Evolutionary conservation across 371 early-diverging fungal species (phyloP).

Genomic region (Entomophthora muscae): DNA sequence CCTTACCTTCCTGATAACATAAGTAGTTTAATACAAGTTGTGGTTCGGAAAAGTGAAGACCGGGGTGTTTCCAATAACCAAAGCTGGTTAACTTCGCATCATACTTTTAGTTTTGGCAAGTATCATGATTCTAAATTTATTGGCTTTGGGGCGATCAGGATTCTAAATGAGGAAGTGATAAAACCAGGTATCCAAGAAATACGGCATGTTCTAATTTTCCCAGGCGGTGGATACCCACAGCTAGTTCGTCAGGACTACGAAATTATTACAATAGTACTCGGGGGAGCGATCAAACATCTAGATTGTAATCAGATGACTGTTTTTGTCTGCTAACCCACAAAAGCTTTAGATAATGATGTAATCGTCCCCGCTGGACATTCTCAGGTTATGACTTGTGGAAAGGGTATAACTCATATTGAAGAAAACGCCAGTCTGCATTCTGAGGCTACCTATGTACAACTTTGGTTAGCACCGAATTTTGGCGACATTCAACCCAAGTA

Average conservation of each 20-base stretch:
- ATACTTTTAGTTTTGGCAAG: constrained; percentile 3
- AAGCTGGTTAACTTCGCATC: constrained; percentile 3
- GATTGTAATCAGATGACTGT: neutral
- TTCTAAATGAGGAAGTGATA: constrained; percentile 7
- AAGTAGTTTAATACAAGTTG: neutral
- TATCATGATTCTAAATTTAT: neutral
- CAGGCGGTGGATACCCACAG: constrained; percentile 4
- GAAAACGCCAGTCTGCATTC: neutral
- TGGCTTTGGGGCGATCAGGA: neutral
- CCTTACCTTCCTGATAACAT: neutral
- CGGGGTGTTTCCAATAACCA: neutral
- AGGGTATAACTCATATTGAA: constrained; percentile 5
- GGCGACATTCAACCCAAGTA: neutral
- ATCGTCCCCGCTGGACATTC: neutral
- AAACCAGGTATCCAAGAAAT: neutral
- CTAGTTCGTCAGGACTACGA: constrained; percentile 6
- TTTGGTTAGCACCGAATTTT: constrained; percentile 6
- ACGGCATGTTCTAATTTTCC: neutral
- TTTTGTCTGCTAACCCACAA: neutral
- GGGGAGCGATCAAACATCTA: constrained; percentile 4
- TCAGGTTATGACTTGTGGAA: constrained; percentile 5
- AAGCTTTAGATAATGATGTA: constrained; percentile 5
- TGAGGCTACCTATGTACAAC: neutral
- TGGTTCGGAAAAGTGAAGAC: neutral
- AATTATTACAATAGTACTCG: constrained; percentile 1